Percentiles rank a stretch among this genome's conserved stretches.
Conservation (phyloP, 768 basidiomycete genomes). For the Butyriboletus loyo region DNA sequence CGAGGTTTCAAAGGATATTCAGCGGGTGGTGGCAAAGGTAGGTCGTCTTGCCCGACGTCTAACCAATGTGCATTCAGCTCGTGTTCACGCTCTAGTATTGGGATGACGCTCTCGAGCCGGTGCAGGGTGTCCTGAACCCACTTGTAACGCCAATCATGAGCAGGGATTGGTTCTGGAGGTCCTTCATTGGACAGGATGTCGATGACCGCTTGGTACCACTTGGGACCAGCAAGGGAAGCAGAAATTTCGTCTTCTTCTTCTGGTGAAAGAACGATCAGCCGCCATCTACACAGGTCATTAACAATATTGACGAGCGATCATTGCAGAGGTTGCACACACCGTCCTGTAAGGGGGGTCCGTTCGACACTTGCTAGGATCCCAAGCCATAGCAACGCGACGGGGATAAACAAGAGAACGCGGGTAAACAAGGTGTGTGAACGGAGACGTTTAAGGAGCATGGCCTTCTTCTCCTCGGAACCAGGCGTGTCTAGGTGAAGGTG, state of each 20-base stretch:
- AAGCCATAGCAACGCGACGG: constrained; percentile 59
- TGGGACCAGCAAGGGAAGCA: constrained; percentile 72
- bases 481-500: constrained; percentile 38
- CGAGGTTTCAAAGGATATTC: constrained; percentile 79
- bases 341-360: constrained; percentile 79
- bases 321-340: constrained; percentile 45
- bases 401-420: constrained; percentile 57
- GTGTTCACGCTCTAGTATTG: constrained; percentile 58
- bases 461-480: constrained; percentile 52
- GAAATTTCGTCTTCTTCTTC: constrained; percentile 91
- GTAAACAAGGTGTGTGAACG: constrained; percentile 48
- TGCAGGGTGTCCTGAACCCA: constrained; percentile 86
- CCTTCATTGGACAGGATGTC: constrained; percentile 72
- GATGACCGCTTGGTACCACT: constrained; percentile 83
- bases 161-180: constrained; percentile 59
- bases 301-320: not conserved
- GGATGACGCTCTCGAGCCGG: constrained; percentile 72
- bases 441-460: constrained; percentile 45
- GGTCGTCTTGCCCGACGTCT: constrained; percentile 44
- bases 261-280: constrained; percentile 85
- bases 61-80: constrained; percentile 57
- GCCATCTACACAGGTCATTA: constrained; percentile 53
- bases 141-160: constrained; percentile 81
- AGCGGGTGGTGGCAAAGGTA: constrained; percentile 77
- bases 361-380: constrained; percentile 74